Evolutionary conservation across 495 filamentous ascomycete species (phyloP), one percentile per base, ranked within the genome.

Genomic region (Tuber brumale): DNA sequence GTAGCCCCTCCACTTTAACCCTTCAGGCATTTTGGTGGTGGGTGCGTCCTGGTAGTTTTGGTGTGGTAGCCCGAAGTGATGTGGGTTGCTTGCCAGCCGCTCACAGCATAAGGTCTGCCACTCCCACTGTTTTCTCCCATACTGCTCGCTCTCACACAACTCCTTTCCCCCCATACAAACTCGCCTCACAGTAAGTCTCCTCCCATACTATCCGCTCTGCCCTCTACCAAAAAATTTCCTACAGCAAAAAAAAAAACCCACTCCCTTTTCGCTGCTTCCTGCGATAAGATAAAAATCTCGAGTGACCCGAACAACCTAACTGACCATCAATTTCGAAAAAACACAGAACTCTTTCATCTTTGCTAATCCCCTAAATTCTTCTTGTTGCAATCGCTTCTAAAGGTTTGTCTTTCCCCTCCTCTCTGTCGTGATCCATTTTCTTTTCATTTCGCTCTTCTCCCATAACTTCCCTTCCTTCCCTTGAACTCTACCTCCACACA

Each of bases 101-200:
- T 76, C 80, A 81, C 79, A 81, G 80, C 80, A 81, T 81, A 81
- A 81, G 78, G 79, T 81, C 79, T 81, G 71, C 80, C 76, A 79
- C 80, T 79, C 76, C 80, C 79, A 80, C 79, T 79, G 78, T 79
- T 79, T 79, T 81, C 72, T 80, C 76, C 80, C 76, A 79, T 80
- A 79, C 78, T 80, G 78, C 77, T 76, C 77, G 46, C 77, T 80
- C 78, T 73, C 78, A 76, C 77, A 77, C 76, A 77, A 77, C 75
- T 80, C 78, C 70, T 74, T 75, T 74, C 74, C 77, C 57, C 77
- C 78, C 77, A 80, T 79, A 80, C 78, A 81, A 76, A 75, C 70
- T 80, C 78, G 45, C 77, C 79, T 73, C 79, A 74, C 79, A 81
- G 78, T 82, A 79, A 82, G 80, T 82, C 80, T 76, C 76, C 80